phyloP scores from a whole-genome alignment of 768 basidiomycete species.

The Tulasnella sp. region DNA sequence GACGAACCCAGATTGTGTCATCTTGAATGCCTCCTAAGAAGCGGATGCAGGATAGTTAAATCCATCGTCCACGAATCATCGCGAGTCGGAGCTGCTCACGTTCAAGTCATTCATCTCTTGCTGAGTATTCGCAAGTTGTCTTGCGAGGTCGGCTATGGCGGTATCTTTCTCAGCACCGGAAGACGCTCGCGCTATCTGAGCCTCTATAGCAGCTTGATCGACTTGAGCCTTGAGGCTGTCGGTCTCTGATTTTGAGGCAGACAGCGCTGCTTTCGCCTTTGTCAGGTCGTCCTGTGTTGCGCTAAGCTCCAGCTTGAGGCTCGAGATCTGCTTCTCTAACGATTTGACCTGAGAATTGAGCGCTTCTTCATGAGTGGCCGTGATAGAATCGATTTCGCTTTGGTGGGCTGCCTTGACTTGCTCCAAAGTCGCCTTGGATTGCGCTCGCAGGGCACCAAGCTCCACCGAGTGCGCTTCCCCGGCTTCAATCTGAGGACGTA shows the following conservation, averaged over 20 bases:
- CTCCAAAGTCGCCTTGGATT: conserved; percentile 54
- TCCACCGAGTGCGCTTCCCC: conserved; percentile 56
- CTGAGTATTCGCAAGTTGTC: conserved; percentile 11
- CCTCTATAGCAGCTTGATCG: conserved; percentile 46
- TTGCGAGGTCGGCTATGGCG: conserved; percentile 52
- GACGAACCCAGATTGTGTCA: conserved; percentile 58
- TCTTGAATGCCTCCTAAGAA: conserved; percentile 51
- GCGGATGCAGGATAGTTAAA: conserved; percentile 19
- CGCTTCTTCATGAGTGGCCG: conserved; percentile 50
- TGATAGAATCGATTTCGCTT: conserved; percentile 47
- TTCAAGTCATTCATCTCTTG: conserved; percentile 9
- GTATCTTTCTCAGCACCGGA: conserved; percentile 46
- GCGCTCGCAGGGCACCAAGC: conserved; percentile 55
- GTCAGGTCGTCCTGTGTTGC: conserved; percentile 75
- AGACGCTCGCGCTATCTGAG: conserved; percentile 19
- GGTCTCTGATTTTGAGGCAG: conserved; percentile 46
- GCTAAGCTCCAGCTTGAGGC: conserved; percentile 59
- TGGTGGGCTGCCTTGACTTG: conserved; percentile 58
- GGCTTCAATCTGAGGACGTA: conserved; percentile 51
- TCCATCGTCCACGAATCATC: neutral
- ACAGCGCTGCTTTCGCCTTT: conserved; percentile 56
- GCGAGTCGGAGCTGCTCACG: neutral
- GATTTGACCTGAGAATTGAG: conserved; percentile 47
- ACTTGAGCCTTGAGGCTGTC: conserved; percentile 51
- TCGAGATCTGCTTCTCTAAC: conserved; percentile 54